Base-by-base conservation (phyloP, 75 land plant genomes). In the Sequoia sempervirens region DNA sequence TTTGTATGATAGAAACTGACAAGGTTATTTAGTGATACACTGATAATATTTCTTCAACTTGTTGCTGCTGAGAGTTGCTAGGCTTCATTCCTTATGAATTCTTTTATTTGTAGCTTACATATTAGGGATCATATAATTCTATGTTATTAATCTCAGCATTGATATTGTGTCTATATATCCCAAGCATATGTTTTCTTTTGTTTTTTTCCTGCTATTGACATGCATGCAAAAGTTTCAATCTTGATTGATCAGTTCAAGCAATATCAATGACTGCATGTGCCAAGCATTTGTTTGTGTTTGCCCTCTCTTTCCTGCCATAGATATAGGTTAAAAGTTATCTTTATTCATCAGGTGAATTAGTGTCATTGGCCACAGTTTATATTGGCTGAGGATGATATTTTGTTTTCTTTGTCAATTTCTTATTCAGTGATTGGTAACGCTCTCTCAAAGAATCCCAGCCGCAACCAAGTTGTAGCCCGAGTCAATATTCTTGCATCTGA, bases 371-470 rank as follows among this genome's bases (percentile, higher is more conserved):
- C 45, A 45, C 50, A 43, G 40, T 43, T 78, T 78, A 17, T 40
- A 45, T 83, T 72, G 13, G 75, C 32, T 69, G 52, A 70, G 66
- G 34, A 79, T 53, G 70, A 45, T n/a, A 32, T 15, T 81, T 41
- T 23, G 30, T 41, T 69, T 85, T 36, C 36, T 68, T 66, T 41
- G 64, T 37, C 50, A 78, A 78, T 36, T 10, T 82, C 12, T 83
- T 40, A 68, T 45, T 78, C 88, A 96, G 99, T 96, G 47, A 94
- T 96, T 87, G 97, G 91, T 26, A 96, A 87, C 88, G 91, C 99
- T 66, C 93, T 96, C 84, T 87, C 96, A 74, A 92, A 85, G 80
- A 93, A 92, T 82, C 94, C 93, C 80, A 81, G 79, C 53, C 87
- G 76, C 76, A 93, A 92, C 72, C 85, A 92, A 81, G 93, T 95